phyloP scores from a whole-genome alignment of 768 basidiomycete species.

The Daedalea quercina region DNA sequence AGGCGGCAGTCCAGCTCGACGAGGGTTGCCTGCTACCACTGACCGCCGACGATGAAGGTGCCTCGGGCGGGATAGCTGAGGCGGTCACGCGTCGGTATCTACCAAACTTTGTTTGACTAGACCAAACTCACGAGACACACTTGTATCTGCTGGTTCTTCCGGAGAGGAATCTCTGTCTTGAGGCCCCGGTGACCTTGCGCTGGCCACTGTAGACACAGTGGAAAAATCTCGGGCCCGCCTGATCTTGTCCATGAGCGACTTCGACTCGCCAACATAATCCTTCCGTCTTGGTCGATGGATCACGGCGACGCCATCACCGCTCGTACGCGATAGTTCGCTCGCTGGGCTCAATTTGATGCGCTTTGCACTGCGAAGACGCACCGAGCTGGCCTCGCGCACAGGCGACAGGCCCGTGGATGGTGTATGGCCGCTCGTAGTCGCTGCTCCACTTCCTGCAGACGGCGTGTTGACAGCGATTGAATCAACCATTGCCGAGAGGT shows the following conservation, averaged over 20 bases:
- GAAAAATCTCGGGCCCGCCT: conserved; percentile 74
- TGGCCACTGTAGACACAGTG: conserved; percentile 58
- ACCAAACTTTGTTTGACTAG: not conserved
- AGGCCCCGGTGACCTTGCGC: conserved; percentile 25
- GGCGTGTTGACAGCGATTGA: conserved; percentile 82
- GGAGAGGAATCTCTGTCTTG: not conserved
- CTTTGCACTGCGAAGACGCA: conserved; percentile 68
- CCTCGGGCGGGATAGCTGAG: not conserved
- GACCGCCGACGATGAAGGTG: not conserved
- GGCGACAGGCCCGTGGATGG: conserved; percentile 31
- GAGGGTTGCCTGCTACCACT: conserved; percentile 16
- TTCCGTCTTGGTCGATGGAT: conserved; percentile 44
- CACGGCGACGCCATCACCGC: conserved; percentile 38
- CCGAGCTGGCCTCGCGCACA: conserved; percentile 33
- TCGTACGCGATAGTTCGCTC: conserved; percentile 48
- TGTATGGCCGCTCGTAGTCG: conserved; percentile 35
- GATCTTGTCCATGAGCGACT: conserved; percentile 73
- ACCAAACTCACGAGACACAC: not conserved
- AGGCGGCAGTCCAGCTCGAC: conserved; percentile 15
- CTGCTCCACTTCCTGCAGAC: conserved; percentile 42
- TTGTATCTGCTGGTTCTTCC: not conserved
- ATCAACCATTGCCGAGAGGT: conserved; percentile 90
- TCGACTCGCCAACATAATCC: conserved; percentile 76
- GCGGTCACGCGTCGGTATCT: not conserved
- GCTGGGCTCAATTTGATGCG: conserved; percentile 72